Evolutionary conservation across 805 yeast species (phyloP).

Genomic region (Candida vartiovaarae): DNA sequence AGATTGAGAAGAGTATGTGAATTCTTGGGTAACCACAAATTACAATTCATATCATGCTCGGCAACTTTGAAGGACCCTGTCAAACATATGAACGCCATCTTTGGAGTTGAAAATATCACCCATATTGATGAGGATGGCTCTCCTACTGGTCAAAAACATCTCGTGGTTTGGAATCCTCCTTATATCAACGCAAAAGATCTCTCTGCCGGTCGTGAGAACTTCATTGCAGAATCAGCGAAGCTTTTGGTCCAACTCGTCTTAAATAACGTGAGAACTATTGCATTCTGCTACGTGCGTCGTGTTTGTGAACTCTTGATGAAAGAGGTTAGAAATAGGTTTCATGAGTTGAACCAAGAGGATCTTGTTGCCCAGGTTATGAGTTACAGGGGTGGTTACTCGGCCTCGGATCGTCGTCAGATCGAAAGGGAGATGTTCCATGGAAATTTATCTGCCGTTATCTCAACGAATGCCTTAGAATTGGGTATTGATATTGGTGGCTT

Average conservation of each 20-base stretch:
- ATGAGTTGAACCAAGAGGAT: constrained; percentile 36
- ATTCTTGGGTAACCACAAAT: constrained; percentile 40
- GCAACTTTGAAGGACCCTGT: constrained; percentile 82
- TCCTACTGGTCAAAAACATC: constrained; percentile 69
- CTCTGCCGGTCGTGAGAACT: constrained; percentile 54
- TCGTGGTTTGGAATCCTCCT: constrained; percentile 85
- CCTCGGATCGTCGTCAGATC: constrained; percentile 76
- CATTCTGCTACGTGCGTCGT: constrained; percentile 80
- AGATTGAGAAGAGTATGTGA: constrained; percentile 63
- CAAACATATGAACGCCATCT: constrained; percentile 63
- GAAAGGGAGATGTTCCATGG: constrained; percentile 91
- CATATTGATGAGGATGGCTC: constrained; percentile 81
- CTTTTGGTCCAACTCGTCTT: constrained; percentile 59
- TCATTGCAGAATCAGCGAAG: constrained; percentile 70
- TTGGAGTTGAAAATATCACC: constrained; percentile 55
- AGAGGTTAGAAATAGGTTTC: constrained; percentile 56
- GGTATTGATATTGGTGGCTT: constrained; percentile 93
- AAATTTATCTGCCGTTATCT: constrained; percentile 73
- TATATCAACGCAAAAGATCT: constrained; percentile 51
- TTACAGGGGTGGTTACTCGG: constrained; percentile 92
- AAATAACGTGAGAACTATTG: constrained; percentile 69
- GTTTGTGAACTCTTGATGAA: constrained; percentile 86
- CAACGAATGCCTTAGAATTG: constrained; percentile 91
- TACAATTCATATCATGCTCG: constrained; percentile 82
- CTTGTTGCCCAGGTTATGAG: constrained; percentile 70